Base-by-base conservation (phyloP, 208 protist genomes). In the Crithidia thermophila region DNA sequence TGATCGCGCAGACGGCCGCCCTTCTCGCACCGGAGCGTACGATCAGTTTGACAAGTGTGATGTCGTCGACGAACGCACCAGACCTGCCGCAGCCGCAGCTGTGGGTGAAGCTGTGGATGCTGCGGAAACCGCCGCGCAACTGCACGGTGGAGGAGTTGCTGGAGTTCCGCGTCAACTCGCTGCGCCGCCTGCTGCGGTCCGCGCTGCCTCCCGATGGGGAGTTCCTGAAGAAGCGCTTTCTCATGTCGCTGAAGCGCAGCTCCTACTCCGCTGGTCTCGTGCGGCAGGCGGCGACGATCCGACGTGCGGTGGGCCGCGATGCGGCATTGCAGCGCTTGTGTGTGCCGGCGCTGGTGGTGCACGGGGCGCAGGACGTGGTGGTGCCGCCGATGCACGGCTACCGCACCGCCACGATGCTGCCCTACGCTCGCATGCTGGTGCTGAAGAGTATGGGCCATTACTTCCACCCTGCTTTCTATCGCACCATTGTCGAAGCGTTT, bases 381-480 rank as follows among this genome's bases (percentile, higher is more conserved):
- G 84, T 91, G 60, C 83, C 85, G 27, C 81, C 84, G 4, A 61
- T 69, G 13, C 82, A 89, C 76, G 88, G 88, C 61, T 88, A 88
- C 47, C 88, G 88, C 51, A 91, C 85, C 1, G 88, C 88, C 27
- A 52, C 66, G 55, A 77, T 86, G 46, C 51, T 94, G 34, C 82
- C 77, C 9, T 72, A 82, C 28, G 66, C 85, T 2, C 79, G 82
- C 25, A 40, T 91, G 55, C 69, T 92, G 28, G 66, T 92, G 21
- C 58, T 91, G 34, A 82, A 88, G 62, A 84, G 69, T 52, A 91
- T 94, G 88, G 88, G 85, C 2, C 88, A 94, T 67, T 94, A 92
- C 77, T 87, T 94, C 62, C 85, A 94, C 55, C 88, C 85, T 13
- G 81, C 78, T 18, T 91, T 90, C 49, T 94, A 88, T 39, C 50